Percentiles rank a stretch among this genome's conserved stretches.
Conservation (phyloP, 306 rosid species). For the Amphicarpaea edgeworthii region DNA sequence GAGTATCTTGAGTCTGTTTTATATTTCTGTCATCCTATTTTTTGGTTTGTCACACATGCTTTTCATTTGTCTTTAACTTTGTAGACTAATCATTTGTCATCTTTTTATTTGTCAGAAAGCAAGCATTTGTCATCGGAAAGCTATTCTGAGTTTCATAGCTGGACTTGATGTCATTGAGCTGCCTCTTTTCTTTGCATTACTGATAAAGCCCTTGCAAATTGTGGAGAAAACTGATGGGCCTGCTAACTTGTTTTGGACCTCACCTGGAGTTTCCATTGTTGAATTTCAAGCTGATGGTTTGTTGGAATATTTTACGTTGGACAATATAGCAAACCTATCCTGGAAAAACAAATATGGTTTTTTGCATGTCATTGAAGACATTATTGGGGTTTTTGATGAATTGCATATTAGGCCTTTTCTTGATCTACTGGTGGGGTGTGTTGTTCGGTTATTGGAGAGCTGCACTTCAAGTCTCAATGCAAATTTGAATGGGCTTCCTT, state of each 20-base stretch:
- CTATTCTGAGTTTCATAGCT: constrained; percentile 82
- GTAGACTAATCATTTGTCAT: constrained; percentile 21
- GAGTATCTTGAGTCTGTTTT: constrained; percentile 19
- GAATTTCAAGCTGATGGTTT: constrained; percentile 62
- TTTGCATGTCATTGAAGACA: constrained; percentile 88
- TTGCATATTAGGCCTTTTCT: constrained; percentile 80
- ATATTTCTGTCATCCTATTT: constrained; percentile 3
- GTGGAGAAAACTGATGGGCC: constrained; percentile 61
- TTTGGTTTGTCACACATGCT: not conserved
- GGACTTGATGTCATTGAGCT: constrained; percentile 81
- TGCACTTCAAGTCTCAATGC: constrained; percentile 67
- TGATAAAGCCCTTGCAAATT: constrained; percentile 84
- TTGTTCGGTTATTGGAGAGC: constrained; percentile 86
- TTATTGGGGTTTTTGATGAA: constrained; percentile 86
- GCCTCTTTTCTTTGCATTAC: constrained; percentile 83
- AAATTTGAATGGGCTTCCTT: constrained; percentile 50
- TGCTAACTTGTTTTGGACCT: constrained; percentile 74
- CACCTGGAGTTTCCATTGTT: constrained; percentile 48
- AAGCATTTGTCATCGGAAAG: constrained; percentile 82
- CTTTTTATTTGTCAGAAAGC: constrained; percentile 63
- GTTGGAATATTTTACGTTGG: constrained; percentile 70
- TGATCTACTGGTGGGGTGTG: constrained; percentile 80
- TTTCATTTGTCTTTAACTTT: constrained; percentile 34
- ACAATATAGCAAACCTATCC: constrained; percentile 65
- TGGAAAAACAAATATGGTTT: constrained; percentile 87